phyloP scores from a whole-genome alignment of 1,139 yeast genomes.

The Blastobotrys capitulatus region DNA sequence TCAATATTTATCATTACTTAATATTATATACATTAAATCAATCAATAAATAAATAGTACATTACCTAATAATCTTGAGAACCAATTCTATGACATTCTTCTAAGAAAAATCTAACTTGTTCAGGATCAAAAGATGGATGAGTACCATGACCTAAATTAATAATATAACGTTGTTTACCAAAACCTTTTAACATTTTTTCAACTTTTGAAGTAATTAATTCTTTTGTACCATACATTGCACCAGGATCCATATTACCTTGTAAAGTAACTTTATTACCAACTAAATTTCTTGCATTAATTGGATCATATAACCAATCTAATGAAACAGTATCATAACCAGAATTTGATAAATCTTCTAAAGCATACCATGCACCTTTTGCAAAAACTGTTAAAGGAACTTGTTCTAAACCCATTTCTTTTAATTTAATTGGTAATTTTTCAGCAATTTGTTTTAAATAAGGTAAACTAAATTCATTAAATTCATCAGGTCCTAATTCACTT shows the following conservation, averaged over 20 bases:
- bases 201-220: slow-evolving; percentile 77
- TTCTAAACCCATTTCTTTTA: slow-evolving; percentile 70
- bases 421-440: slow-evolving; percentile 58
- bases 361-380: slow-evolving; percentile 98
- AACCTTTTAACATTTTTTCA: slow-evolving; percentile 80
- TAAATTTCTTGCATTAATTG: slow-evolving; percentile 77
- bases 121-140: slow-evolving; percentile 95
- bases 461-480: slow-evolving; percentile 79
- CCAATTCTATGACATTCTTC: slow-evolving; percentile 86
- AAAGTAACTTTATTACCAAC: slow-evolving; percentile 74
- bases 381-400: slow-evolving; percentile 80
- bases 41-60: too few species aligned
- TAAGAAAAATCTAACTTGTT: slow-evolving; percentile 73
- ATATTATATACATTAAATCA: too few species aligned
- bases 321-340: slow-evolving; percentile 87
- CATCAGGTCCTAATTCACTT: slow-evolving; percentile 88
- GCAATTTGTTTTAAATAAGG: slow-evolving; percentile 83
- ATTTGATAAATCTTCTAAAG: slow-evolving; percentile 76
- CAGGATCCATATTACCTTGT: slow-evolving; percentile 96
- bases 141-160: slow-evolving; percentile 97
- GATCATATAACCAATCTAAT: slow-evolving; percentile 86
- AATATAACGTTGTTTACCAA: slow-evolving; percentile 83
- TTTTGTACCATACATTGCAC: slow-evolving; percentile 83
- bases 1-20: too few species aligned
- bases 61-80: background rate